These are phyloP conservation scores for Deuterostichococcus epilithicus DNA, from an alignment of 139 green algal species.

Conservation along the genomic window DNA sequence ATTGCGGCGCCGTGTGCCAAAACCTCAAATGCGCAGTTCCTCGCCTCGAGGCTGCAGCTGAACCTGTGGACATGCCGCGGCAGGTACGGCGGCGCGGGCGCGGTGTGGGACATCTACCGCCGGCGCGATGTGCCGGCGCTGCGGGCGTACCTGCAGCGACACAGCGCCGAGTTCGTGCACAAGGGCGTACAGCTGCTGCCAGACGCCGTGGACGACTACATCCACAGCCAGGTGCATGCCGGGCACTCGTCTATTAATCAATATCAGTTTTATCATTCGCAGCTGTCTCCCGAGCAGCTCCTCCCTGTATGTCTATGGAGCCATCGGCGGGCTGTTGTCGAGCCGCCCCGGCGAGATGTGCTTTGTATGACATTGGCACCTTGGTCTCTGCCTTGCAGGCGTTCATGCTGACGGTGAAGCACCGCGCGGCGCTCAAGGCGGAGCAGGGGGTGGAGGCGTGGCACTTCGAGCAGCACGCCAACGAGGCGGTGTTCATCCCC, in stretches of 20 bases:
- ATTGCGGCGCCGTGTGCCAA: too few species aligned
- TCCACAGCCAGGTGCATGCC: slow-evolving; percentile 28
- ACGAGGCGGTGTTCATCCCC: slow-evolving; percentile 88
- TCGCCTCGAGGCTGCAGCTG: not conserved
- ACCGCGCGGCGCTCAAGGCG: slow-evolving; percentile 27
- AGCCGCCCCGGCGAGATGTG: not conserved
- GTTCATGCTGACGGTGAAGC: slow-evolving; percentile 43
- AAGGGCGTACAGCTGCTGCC: slow-evolving; percentile 15
- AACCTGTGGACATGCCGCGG: not conserved
- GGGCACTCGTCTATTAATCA: too few species aligned
- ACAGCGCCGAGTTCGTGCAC: slow-evolving; percentile 46
- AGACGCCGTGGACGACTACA: slow-evolving; percentile 19
- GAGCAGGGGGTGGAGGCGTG: slow-evolving; percentile 49
- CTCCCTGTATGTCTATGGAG: slow-evolving; percentile 13
- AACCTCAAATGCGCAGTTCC: too few species aligned
- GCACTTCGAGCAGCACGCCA: slow-evolving; percentile 57
- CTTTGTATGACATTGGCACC: not conserved
- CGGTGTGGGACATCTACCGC: slow-evolving; percentile 85
- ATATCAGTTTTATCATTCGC: too few species aligned
- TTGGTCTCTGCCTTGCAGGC: slow-evolving; percentile 17
- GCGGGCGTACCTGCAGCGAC: slow-evolving; percentile 31
- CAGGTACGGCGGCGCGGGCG: slow-evolving; percentile 50
- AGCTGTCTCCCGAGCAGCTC: too few species aligned
- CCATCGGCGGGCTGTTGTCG: slow-evolving; percentile 23
- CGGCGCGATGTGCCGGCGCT: slow-evolving; percentile 31